Evolutionary conservation across 148 eudicot species (phyloP), one percentile per base, ranked within the genome.

Genomic region (Amaranthus cruentus): DNA sequence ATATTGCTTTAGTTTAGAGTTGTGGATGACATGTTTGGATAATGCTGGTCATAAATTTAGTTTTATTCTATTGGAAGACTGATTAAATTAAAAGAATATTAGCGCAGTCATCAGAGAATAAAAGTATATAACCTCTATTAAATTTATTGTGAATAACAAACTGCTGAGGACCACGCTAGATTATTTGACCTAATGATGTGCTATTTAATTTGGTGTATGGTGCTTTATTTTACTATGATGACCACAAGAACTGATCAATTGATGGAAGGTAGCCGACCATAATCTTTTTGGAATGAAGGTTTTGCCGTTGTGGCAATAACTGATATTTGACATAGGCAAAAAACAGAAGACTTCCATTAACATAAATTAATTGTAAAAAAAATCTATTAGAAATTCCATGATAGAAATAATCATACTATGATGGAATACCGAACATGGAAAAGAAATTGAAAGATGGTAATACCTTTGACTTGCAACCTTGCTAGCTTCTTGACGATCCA

Each of bases 1-100:
- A 21, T 5, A 46, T 73, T 46, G 7, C 52, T 51, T 56, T 55
- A 11, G 66, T 42, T 49, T 66, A 55, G 62, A 71, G 75, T 80
- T 64, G 76, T 80, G 82, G 79, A 42, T 57, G 56, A 21, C 82
- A 80, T 80, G 82, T 75, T 75, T 71, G 66, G 21, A 53, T 62
- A 50, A 72, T 62, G 76, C 46, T 67, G 48, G 42, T 58, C 78
- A 75, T 75, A 70, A 57, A 43, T 46, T 68, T 6, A n/a, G 10
- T 43, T 51, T 42, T 42, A 14, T 62, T 47, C 18, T 6, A 65
- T 47, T 49, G 18, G 8, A 44, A 9, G 42, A 71, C 21, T 57
- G 47, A 14, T 63, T 63, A 63, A 12, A 12, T 63, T 63, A 63
- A 12, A 12, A 43, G 66, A 63, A 43, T 43, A 43, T 42, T 66